phyloP scores from a whole-genome alignment of 495 filamentous ascomycete genomes.

The Staphylotrichum tortipilum region DNA sequence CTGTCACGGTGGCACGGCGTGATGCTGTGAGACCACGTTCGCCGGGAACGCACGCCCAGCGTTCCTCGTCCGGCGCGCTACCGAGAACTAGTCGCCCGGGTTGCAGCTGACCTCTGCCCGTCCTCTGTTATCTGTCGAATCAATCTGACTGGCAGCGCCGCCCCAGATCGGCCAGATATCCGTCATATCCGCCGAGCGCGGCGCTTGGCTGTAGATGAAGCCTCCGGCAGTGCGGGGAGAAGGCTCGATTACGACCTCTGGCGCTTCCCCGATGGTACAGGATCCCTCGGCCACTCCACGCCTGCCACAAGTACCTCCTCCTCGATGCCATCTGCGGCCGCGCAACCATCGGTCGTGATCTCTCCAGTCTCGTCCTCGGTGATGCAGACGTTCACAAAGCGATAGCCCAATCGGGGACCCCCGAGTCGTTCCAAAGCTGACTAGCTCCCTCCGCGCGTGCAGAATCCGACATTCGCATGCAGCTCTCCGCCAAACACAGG shows the following conservation, averaged over 20 bases:
- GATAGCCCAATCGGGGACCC: slow-evolving; percentile 12
- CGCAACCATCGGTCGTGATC: background rate
- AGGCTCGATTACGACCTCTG: background rate
- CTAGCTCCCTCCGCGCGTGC: slow-evolving; percentile 21
- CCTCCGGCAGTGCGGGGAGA: background rate
- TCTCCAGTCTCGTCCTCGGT: slow-evolving; percentile 2
- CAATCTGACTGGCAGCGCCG: too few species aligned
- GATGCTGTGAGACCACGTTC: slow-evolving; percentile 15
- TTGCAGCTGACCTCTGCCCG: background rate
- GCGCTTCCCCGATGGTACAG: slow-evolving; percentile 2
- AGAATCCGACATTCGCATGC: slow-evolving; percentile 24
- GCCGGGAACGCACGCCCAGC: background rate
- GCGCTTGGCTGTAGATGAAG: background rate
- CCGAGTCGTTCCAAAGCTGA: slow-evolving; percentile 14
- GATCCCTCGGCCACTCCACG: slow-evolving; percentile 8
- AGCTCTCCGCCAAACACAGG: slow-evolving; percentile 21
- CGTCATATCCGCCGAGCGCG: background rate
- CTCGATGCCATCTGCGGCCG: background rate
- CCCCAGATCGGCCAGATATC: too few species aligned
- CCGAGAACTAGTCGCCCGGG: background rate
- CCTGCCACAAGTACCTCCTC: slow-evolving; percentile 8
- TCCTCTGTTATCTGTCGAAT: too few species aligned
- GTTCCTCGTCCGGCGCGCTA: background rate
- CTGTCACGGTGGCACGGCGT: slow-evolving; percentile 15
- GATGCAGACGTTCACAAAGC: slow-evolving; percentile 4